Evolutionary conservation across 1,284 basidiomycete species (phyloP), one percentile per base, ranked within the genome.

Genomic region (Trametes hirsuta): DNA sequence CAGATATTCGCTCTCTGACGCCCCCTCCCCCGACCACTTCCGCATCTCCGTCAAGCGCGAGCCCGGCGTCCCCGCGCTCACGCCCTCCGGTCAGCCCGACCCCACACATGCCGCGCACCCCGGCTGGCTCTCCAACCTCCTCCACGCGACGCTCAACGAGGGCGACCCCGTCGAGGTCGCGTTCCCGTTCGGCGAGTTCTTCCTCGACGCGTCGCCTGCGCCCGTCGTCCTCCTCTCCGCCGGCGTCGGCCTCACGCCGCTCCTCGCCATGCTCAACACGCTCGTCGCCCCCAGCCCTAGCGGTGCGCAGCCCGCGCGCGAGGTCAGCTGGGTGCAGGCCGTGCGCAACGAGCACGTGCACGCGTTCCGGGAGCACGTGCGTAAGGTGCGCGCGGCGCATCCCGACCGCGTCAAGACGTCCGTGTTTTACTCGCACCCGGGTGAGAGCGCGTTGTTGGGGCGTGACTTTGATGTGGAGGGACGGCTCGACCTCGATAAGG

Each of bases 21-120:
- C 65, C 3, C 65, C 66, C 1, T 63, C 58, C 51, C 45, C 64
- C 18, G 64, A 64, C 11, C 59, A 69, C 60, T 68, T 68, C 63
- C 67, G 70, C 4, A 70, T 71, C 53, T 68, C 67, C 50, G 68
- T 71, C 56, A 67, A 66, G 60, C 67, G 68, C 51, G 70, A 70
- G 55, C 49, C 47, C 9, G 64, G 56, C 45, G 44, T 59, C 47
- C 61, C 30, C 30, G 37, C 53, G 30, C 45, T 22, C 48, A 36
- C 44, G 4, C 47, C 22, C 15, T 47, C 55, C n/a, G 40, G n/a
- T 4, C 8, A 6, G 14, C 15, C 52, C 44, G 63, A 66, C 52
- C 41, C 64, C 22, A 14, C 60, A 1, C 60, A 64, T 21, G 45
- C 58, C 15, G 58, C 47, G 6, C 66, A 69, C 40, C 70, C 66